phyloP scores from a whole-genome alignment of 345 rosid genomes.

The Eutrema yunnanense region DNA sequence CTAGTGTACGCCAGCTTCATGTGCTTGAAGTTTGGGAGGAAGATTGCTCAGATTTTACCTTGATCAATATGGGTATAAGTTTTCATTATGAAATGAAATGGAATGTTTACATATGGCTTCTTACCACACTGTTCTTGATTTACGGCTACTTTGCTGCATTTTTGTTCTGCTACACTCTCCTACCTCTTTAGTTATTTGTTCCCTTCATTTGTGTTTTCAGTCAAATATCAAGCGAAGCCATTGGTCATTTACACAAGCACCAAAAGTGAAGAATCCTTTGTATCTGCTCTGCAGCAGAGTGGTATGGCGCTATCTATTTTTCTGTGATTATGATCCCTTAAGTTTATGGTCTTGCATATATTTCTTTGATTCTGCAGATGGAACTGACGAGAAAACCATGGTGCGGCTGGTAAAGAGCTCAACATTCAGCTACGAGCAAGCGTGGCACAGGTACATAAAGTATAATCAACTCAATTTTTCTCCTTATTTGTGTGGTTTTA shows the following conservation, averaged over 20 bases:
- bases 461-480: not conserved
- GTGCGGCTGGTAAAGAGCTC: constrained; percentile 88
- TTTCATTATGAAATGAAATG: constrained; percentile 1
- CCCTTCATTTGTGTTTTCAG: constrained; percentile 33
- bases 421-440: constrained; percentile 95
- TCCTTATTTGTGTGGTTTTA: not conserved
- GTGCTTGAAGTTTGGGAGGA: constrained; percentile 97
- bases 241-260: constrained; percentile 76
- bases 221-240: constrained; percentile 87
- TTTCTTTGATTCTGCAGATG: constrained; percentile 49
- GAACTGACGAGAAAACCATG: constrained; percentile 44
- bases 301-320: constrained; percentile 42
- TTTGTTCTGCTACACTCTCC: constrained; percentile 9
- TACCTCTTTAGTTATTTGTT: not conserved
- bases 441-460: constrained; percentile 82
- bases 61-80: constrained; percentile 68
- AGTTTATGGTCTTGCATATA: constrained; percentile 22
- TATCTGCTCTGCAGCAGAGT: constrained; percentile 70
- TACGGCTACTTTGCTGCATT: not conserved
- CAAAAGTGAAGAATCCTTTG: constrained; percentile 79
- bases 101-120: not conserved
- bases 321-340: constrained; percentile 5
- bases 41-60: constrained; percentile 57
- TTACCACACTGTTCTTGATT: not conserved
- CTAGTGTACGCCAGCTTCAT: constrained; percentile 72